Evolutionary conservation across 176 grass and related monocot genomes (phyloP).

Genomic region (Carex scoparia): DNA sequence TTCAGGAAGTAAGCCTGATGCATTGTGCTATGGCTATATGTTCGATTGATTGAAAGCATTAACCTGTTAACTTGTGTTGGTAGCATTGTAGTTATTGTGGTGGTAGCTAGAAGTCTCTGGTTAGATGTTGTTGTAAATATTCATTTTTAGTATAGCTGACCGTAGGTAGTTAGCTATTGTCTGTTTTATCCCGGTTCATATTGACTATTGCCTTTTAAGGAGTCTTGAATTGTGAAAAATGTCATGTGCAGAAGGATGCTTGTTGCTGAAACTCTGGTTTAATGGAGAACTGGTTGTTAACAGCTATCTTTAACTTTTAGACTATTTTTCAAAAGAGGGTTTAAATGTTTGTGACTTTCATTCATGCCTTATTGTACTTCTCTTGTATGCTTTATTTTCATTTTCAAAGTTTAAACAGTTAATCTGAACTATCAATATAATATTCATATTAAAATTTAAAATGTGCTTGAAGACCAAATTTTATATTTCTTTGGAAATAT

Average conservation of each 20-base stretch:
- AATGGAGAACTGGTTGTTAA: background rate
- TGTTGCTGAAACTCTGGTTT: background rate
- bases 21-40: background rate
- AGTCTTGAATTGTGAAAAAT: background rate
- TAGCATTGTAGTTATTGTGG: constrained; percentile 5
- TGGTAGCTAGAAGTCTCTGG: background rate
- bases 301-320: no score
- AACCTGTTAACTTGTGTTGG: constrained; percentile 10
- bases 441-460: no score
- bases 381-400: no score
- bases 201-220: background rate
- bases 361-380: no score
- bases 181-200: background rate
- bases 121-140: constrained; percentile 23
- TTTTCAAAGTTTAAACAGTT: no score
- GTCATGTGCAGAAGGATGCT: background rate
- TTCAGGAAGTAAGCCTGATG: constrained; percentile 61
- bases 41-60: constrained; percentile 1
- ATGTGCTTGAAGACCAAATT: no score
- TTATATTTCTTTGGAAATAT: no score
- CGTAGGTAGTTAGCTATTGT: constrained; percentile 15
- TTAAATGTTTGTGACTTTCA: no score
- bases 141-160: constrained; percentile 16
- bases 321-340: no score
- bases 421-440: no score